Evolutionary conservation across 2,329 filamentous ascomycete genomes (phyloP).

Genomic region (Cladosporium colombiae): DNA sequence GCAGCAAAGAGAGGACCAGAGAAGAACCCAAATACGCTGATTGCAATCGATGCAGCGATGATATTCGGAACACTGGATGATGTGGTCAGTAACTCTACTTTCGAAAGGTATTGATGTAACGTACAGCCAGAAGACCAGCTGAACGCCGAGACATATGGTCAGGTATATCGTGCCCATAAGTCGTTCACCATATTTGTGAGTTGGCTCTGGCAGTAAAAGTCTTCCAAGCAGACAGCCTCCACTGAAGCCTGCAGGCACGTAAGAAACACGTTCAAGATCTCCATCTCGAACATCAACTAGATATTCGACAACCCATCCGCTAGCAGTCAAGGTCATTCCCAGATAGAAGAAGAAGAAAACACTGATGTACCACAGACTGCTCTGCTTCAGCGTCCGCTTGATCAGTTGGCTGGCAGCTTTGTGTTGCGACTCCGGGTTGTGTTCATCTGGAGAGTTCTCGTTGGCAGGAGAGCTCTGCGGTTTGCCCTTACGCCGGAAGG

Average conservation of each 20-base stretch:
- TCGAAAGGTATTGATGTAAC: background rate
- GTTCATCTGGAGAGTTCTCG: conserved; percentile 21
- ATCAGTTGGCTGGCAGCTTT: conserved; percentile 46
- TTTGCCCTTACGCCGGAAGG: conserved; percentile 46
- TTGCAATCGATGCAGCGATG: conserved; percentile 54
- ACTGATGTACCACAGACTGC: conserved; percentile 59
- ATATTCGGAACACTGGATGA: conserved; percentile 42
- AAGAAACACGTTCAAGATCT: conserved; percentile 59
- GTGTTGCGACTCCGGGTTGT: conserved; percentile 26
- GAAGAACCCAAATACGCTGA: conserved; percentile 60
- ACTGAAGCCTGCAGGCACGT: conserved; percentile 62
- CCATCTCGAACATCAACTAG: conserved; percentile 62
- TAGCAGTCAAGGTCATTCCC: conserved; percentile 57
- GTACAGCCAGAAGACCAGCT: conserved; percentile 59
- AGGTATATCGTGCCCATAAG: conserved; percentile 59
- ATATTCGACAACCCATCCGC: conserved; percentile 67
- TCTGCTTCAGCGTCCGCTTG: conserved; percentile 47
- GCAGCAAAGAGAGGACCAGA: conserved; percentile 61
- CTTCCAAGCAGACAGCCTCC: conserved; percentile 58
- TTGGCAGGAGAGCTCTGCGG: conserved; percentile 31
- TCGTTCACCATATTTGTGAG: conserved; percentile 55
- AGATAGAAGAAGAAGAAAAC: conserved; percentile 67
- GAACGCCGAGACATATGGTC: conserved; percentile 53
- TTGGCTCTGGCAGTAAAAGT: conserved; percentile 53
- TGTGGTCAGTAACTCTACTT: background rate